Evolutionary conservation across 108 stramenopile species (phyloP), one percentile per base, ranked within the genome.

Genomic region (Pseudonitzschia pungens): DNA sequence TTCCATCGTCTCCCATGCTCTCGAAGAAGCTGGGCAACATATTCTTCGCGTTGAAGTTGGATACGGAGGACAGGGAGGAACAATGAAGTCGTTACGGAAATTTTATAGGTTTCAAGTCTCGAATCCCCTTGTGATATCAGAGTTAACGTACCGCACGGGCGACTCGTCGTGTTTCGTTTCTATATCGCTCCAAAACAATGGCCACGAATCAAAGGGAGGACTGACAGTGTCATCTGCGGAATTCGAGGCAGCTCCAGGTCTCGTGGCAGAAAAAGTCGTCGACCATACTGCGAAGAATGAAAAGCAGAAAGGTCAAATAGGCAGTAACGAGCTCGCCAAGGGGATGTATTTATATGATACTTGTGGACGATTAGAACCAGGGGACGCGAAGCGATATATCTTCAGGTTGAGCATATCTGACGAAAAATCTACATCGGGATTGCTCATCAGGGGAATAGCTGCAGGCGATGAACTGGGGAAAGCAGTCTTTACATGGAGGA

Each of bases 101-200:
- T 94, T 92, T 81, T 94, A 94, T 77, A 79, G 93, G 14, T 94
- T 94, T 72, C 87, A 89, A 65, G 93, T 94, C 11, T 72, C 86
- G 14, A 72, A 70, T 51, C 93, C 93, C 11, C 64, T 94, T 44
- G 68, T 64, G 22, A 83, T 92, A 11, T 45, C 68, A n/a, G 80
- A 76, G 68, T 41, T 45, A 15, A 81, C 82, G 0, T 65, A 77
- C 33, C 78, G 91, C 21, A 62, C 78, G 21, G 85, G 87, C 0
- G 93, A 94, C 50, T 73, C 67, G 15, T 71, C 70, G 15, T 92
- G 90, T 68, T 75, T 87, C 28, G 86, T 90, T 29, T 81, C 84
- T 2, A 70, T 94, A 21, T 60, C 77, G 9, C 77, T 94, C 16
- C 83, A 89, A 59, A 89, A 90, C 69, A 75, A 78, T 62, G 77